Evolutionary conservation across 345 rosid genomes (phyloP).

Genomic region (Acer negundo): DNA sequence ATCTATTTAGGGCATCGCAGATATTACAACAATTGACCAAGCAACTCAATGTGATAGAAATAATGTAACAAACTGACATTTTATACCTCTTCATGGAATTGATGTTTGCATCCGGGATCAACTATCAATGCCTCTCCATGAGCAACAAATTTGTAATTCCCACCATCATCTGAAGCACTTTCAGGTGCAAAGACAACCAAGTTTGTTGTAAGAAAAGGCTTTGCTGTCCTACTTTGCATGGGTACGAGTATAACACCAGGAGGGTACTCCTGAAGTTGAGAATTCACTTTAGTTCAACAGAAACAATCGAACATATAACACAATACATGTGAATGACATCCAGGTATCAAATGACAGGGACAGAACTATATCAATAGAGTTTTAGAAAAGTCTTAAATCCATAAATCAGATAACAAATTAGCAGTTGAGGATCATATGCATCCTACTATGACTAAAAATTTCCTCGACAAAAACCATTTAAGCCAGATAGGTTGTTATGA

Average conservation of each 20-base stretch:
- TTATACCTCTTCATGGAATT: slow-evolving; percentile 61
- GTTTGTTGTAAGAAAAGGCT: slow-evolving; percentile 82
- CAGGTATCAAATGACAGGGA: neutral
- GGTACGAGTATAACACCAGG: slow-evolving; percentile 79
- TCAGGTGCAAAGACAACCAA: slow-evolving; percentile 70
- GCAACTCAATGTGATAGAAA: slow-evolving; percentile 2
- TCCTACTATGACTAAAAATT: neutral
- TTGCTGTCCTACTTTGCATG: slow-evolving; percentile 69
- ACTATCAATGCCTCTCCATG: slow-evolving; percentile 80
- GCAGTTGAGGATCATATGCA: neutral
- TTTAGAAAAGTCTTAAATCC: slow-evolving; percentile 9
- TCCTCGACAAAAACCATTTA: neutral
- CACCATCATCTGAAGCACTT: slow-evolving; percentile 33
- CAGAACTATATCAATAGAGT: neutral
- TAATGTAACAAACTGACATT: slow-evolving; percentile 4
- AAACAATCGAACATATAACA: neutral
- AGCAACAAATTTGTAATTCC: slow-evolving; percentile 41
- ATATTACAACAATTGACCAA: neutral
- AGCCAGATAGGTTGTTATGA: neutral
- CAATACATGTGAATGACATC: neutral
- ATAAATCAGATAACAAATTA: slow-evolving; percentile 4
- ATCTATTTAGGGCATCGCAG: neutral
- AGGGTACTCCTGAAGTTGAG: slow-evolving; percentile 77
- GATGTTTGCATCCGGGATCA: slow-evolving; percentile 75
- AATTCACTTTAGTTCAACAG: slow-evolving; percentile 15